Conservation (phyloP, 2,329 filamentous ascomycete species). For the Rugonectria rugulosa region DNA sequence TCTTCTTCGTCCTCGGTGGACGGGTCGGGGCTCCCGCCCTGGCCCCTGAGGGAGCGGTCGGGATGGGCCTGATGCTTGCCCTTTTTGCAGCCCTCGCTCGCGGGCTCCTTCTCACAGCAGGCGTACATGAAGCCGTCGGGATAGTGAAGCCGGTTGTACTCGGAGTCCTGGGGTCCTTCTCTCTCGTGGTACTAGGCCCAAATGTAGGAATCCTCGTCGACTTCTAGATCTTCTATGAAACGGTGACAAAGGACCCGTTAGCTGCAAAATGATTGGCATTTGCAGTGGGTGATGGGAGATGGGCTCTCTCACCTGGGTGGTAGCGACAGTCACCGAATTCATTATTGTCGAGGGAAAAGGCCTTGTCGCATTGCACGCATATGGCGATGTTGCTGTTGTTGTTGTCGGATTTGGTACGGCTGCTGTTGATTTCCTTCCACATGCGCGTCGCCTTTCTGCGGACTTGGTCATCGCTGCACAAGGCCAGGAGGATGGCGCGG, state of each 20-base stretch:
- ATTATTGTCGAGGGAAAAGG: slow-evolving; percentile 17
- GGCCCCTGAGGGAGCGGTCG: slow-evolving; percentile 9
- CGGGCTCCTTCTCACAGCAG: slow-evolving; percentile 26
- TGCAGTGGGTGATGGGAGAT: no score
- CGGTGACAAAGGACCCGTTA: no score
- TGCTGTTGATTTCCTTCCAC: background rate
- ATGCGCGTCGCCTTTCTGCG: slow-evolving; percentile 7
- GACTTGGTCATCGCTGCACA: slow-evolving; percentile 22
- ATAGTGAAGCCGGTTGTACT: slow-evolving; percentile 6
- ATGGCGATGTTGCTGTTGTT: background rate
- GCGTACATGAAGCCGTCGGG: slow-evolving; percentile 35
- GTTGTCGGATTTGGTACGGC: background rate
- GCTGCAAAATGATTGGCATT: no score
- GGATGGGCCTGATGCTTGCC: slow-evolving; percentile 28
- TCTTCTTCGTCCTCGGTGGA: background rate
- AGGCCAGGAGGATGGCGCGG: slow-evolving; percentile 27
- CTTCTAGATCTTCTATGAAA: slow-evolving; percentile 26
- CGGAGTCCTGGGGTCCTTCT: slow-evolving; percentile 25
- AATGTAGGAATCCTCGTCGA: slow-evolving; percentile 11
- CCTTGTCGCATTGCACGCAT: background rate
- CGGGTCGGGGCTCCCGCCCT: background rate
- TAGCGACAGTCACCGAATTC: slow-evolving; percentile 17
- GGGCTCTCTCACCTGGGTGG: slow-evolving; percentile 31
- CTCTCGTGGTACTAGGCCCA: slow-evolving; percentile 27
- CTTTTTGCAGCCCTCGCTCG: slow-evolving; percentile 18